These are phyloP conservation scores for Hippophae tibetana DNA, from an alignment of 306 rosid species.

Conservation along the genomic window DNA sequence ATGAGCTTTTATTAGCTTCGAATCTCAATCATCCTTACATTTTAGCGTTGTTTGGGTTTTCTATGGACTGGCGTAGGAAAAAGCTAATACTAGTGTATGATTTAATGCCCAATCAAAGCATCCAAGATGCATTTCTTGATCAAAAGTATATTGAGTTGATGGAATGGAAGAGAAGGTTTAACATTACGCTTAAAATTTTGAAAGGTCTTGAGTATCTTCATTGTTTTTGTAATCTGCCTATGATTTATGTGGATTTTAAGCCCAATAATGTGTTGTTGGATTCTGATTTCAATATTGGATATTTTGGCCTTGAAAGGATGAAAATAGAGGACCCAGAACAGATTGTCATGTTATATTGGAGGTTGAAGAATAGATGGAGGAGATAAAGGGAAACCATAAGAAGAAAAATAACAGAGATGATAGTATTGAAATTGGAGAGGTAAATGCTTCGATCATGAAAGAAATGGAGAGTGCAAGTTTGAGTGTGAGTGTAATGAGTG, in stretches of 20 bases:
- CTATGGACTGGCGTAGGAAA: conserved; percentile 58
- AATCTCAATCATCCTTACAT: conserved; percentile 42
- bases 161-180: conserved; percentile 65
- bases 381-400: no score
- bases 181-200: conserved; percentile 53
- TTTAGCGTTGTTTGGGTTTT: conserved; percentile 61
- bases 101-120: no score
- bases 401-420: no score
- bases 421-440: no score
- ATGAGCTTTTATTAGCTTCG: conserved; percentile 63
- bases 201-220: conserved; percentile 71
- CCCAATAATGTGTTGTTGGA: conserved; percentile 4
- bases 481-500: no score
- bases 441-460: no score
- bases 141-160: conserved; percentile 61
- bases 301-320: no score
- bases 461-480: no score
- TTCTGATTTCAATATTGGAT: no score
- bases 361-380: no score
- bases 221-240: conserved; percentile 56
- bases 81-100: conserved; percentile 14
- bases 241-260: conserved; percentile 81
- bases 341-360: no score
- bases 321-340: no score
- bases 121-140: conserved; percentile 20